These are phyloP conservation scores for Logfia minima DNA, from an alignment of 129 eudicot species.

Conservation along the genomic window DNA sequence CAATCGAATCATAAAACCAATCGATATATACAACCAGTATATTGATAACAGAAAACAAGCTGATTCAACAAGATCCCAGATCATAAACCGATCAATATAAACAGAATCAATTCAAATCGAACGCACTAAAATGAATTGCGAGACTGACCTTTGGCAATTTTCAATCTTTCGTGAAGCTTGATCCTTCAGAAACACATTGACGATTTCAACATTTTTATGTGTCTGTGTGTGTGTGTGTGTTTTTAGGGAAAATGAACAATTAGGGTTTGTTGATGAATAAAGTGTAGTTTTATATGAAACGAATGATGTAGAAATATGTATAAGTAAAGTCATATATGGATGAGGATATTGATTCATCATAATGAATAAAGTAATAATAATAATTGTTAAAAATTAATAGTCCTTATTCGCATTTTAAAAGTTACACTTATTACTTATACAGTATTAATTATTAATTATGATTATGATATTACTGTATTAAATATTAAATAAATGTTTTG, in stretches of 20 bases:
- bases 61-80: constrained; percentile 16
- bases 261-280: constrained; percentile 39
- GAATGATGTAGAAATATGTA: background rate
- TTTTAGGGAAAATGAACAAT: constrained; percentile 7
- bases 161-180: constrained; percentile 2
- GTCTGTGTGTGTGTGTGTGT: constrained; percentile 18
- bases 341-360: background rate
- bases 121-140: constrained; percentile 1
- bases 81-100: constrained; percentile 20
- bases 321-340: background rate
- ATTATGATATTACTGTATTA: background rate
- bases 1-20: constrained; percentile 14
- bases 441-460: too few relatives aligned
- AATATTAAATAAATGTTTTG: background rate
- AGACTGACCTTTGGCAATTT: constrained; percentile 22
- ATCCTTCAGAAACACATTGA: constrained; percentile 5
- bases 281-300: constrained; percentile 9
- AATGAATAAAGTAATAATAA: too few relatives aligned
- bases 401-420: too few relatives aligned
- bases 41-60: constrained; percentile 5
- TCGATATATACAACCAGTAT: background rate
- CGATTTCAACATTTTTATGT: constrained; percentile 3
- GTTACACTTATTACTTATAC: too few relatives aligned
- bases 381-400: too few relatives aligned
- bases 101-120: constrained; percentile 22